Evolutionary conservation across 768 basidiomycete species (phyloP).

Genomic region (Serpula lacrymans): DNA sequence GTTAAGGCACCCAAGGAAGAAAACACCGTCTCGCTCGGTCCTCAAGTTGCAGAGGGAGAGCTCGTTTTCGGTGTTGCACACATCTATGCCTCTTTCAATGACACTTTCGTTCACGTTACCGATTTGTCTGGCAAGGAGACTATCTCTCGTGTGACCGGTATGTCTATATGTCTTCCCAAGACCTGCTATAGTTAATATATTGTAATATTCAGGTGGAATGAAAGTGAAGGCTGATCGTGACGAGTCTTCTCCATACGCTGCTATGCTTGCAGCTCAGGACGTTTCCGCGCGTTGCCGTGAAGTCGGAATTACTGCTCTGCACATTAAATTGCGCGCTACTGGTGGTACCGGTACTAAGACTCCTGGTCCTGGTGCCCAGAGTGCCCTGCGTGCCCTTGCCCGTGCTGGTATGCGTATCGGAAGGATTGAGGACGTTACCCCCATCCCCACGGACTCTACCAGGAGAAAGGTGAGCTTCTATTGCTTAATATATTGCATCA

Average conservation of each 20-base stretch:
- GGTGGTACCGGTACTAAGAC: constrained; percentile 99
- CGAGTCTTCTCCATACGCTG: constrained; percentile 96
- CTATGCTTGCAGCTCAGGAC: constrained; percentile 98
- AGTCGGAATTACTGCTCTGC: constrained; percentile 96
- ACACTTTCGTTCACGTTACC: constrained; percentile 99
- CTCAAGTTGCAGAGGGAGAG: constrained; percentile 94
- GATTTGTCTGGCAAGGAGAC: constrained; percentile 99
- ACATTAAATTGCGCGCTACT: constrained; percentile 98
- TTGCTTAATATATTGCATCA: background rate
- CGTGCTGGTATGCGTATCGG: constrained; percentile 98
- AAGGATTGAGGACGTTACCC: constrained; percentile 97
- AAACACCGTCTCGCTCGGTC: constrained; percentile 86
- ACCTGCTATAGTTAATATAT: constrained; percentile 1
- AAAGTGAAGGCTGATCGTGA: constrained; percentile 99
- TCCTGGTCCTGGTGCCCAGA: constrained; percentile 97
- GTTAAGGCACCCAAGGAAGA: constrained; percentile 76
- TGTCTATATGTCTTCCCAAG: constrained; percentile 19
- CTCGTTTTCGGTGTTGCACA: constrained; percentile 97
- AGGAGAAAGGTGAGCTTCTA: constrained; percentile 77
- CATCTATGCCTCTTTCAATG: constrained; percentile 99
- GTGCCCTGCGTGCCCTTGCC: constrained; percentile 95
- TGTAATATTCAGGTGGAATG: constrained; percentile 74
- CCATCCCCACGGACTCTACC: constrained; percentile 95
- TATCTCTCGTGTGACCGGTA: constrained; percentile 96
- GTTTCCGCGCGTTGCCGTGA: constrained; percentile 96